Conservation (phyloP, 2,329 filamentous ascomycete genomes). For the Fusarium algeriense region DNA sequence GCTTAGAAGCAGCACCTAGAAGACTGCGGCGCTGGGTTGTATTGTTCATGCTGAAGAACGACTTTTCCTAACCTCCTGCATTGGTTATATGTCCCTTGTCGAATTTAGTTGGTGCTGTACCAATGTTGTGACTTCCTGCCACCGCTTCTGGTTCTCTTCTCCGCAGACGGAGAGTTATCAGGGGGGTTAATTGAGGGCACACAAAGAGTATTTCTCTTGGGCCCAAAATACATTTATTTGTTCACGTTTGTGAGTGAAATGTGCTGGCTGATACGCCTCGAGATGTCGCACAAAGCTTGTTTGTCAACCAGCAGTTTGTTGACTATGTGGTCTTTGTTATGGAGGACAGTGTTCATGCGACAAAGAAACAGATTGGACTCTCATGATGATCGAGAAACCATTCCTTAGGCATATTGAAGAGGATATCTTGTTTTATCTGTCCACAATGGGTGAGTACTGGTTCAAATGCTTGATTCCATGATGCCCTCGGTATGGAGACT, state of each 20-base stretch:
- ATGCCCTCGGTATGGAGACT: neutral
- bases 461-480: too few relatives aligned
- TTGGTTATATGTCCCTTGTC: fast-evolving
- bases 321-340: fast-evolving
- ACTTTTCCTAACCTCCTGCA: neutral
- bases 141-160: neutral
- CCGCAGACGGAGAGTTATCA: neutral
- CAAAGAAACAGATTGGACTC: neutral
- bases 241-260: neutral
- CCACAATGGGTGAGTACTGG: neutral
- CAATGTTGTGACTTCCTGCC: neutral
- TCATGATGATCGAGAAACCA: too few relatives aligned
- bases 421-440: neutral
- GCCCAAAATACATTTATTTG: fast-evolving
- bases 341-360: neutral
- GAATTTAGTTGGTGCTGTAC: neutral
- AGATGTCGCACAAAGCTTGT: neutral
- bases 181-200: neutral
- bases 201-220: too few relatives aligned
- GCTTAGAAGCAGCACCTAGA: neutral
- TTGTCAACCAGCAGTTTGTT: neutral
- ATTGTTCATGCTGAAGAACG: too few relatives aligned
- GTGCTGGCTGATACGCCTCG: neutral
- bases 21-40: neutral
- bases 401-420: neutral